Evolutionary conservation across 768 basidiomycete species (phyloP), one percentile per base, ranked within the genome.

Genomic region (Sistotremastrum niveocremeum): DNA sequence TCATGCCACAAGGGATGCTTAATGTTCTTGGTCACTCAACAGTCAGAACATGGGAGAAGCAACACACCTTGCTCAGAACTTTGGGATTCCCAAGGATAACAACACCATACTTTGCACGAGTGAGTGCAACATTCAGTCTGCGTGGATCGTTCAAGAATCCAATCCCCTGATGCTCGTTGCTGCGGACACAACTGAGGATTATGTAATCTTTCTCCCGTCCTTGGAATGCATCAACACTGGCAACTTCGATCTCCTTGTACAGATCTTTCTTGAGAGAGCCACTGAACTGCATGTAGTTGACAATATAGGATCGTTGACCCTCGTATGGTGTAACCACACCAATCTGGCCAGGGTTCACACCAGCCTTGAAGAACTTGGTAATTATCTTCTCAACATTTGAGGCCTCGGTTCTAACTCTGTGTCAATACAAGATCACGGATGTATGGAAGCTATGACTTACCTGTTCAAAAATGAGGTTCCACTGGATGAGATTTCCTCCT

Each of bases 81-180:
- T 98, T 98, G 3, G 95, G 95, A 61, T 99, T 99, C n/a, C 95
- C 95, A n/a, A 99, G 72, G 56, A 99, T 97, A 42, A 99, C 95
- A 6, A 94, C 84, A 3, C 95, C 95, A 59, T 98, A 99, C 63
- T 97, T 98, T 37, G 95, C 94, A 51, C 95, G 76, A 1, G 95
- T 97, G 39, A 99, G 73, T 29, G 95, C 95, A 42, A 99, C 95
- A 57, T 99, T 99, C 55, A 99, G 65, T 46, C 95, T 80, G 52
- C 95, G 71, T 5, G 95, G 95, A 61, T 99, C 95, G 56, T 94
- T 98, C 68, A 99, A 74, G 74, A 99, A 99, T 40, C 95, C 95
- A 49, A 99, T 99, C 34, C 95, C 95, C 61, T 98, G 95, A 60
- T 99, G 95, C 60, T 99, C 95, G 62, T 99, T 99, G 66, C 90